Base-by-base conservation (phyloP, 352 stramenopile genomes). In the Plasmopara muralis region DNA sequence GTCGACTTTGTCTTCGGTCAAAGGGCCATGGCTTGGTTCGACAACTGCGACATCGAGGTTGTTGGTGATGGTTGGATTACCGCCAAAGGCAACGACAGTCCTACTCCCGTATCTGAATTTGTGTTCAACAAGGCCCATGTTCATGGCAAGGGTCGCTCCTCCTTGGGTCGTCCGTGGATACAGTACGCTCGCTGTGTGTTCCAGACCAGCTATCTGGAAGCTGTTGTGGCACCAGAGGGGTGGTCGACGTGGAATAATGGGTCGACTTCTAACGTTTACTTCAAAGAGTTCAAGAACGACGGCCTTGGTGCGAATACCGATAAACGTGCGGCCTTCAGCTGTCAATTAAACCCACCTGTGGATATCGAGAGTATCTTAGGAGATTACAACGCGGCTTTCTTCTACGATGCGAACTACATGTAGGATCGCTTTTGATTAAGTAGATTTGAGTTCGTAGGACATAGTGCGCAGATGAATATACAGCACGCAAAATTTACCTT, bases 1-100 rank as follows among this genome's bases (percentile, higher is more conserved):
- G 33, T 44, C 18, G 55, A 62, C 31, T 62, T 62, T 29, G 33
- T 62, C 15, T 62, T 62, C 28, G 55, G 55, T 7, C 10, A 45
- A 6, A 16, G 16, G 10, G 43, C 42, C 4, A 53, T 53, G 35
- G 42, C 48, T 0, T 62, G 47, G 55, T 62, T 57, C 9, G 55
- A 62, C 25, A 57, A 47, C 6, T 57, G 55, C 43, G 47, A 56
- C 18, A n/a, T 62, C 12, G 41, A 56, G 31, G 39, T 10, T 15
- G 47, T 56, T 4, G 50, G 50, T 16, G 14, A 56, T 29, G 50
- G 50, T 6, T 56, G 29, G 30, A 34, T 56, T 25, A 56, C 50
- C 6, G 50, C 50, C 50, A 56, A 55, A 14, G 49, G 49, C 30
- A 55, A 55, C 40, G 29, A 9, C 9, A 55, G 46, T 18, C 18